Evolutionary conservation across 2,329 filamentous ascomycete genomes (phyloP), one percentile per base, ranked within the genome.

Genomic region (Aspergillaceae sp.): DNA sequence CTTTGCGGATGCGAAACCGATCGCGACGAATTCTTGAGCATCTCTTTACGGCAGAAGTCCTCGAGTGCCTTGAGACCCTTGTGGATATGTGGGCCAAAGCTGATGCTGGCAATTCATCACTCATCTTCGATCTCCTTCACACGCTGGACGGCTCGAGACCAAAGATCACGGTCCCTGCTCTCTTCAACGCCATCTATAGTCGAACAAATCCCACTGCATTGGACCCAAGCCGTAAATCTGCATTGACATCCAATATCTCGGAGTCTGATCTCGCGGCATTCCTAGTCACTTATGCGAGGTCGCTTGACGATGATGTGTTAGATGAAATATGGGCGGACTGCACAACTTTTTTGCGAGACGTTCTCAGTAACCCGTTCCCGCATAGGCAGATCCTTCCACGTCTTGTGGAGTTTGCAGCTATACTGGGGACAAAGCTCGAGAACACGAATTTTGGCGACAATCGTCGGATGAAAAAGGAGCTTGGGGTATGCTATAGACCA

Each of bases 241-340:
- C 87, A 2, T 73, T 97, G 63, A 94, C 91, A 0, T 86, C 92
- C 11, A 84, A 87, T 41, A 71, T 98, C 7, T 82, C 82, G 45
- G 89, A 96, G 58, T 79, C 80, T 0, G 90, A 96, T 58, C 73
- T 98, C 7, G 87, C 91, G 6, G 79, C 85, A 6, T 98, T 98
- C 64, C 69, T 97, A 40, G 86, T 95, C 5, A 86, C 92, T 51
- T 98, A 98, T 65, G 84, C 89, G 0, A 80, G 80, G 29, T 92
- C 90, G 0, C 74, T 97, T 8, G 92, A 98, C 60, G 92, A 98
- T 58, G 92, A 98, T 70, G 86, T 92, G 10, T 91, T 96, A 78
- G 92, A 98, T 58, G 92, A 98, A 67, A 95, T 98, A 42, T 98
- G 92, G 92, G 77, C 83, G 36, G 91, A 98, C 62, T 98, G 91